A percentile compares a stretch with the other conserved stretches of the same genome.
phyloP scores from a whole-genome alignment of 2,329 filamentous ascomycete species.

The Cryphonectria naterciae region DNA sequence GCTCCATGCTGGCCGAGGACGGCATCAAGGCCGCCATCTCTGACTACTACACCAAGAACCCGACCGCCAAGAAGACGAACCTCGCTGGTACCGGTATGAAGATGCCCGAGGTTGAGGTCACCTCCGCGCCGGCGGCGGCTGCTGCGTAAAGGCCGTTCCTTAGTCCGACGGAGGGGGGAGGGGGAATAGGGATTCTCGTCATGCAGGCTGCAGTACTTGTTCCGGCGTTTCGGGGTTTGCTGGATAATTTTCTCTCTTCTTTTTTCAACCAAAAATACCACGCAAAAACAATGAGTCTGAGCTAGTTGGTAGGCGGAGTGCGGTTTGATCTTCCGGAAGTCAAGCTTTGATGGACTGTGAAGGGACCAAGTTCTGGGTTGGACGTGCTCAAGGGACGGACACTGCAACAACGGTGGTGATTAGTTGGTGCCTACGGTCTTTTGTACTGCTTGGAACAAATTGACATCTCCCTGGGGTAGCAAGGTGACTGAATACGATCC shows the following conservation, averaged over 20 bases:
- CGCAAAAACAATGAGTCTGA: background rate
- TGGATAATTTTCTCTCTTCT: background rate
- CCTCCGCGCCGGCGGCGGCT: conserved; percentile 35
- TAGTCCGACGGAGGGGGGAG: background rate
- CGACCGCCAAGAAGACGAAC: conserved; percentile 72
- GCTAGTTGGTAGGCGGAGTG: background rate
- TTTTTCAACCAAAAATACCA: conserved; percentile 13
- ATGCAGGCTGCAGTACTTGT: conserved; percentile 12
- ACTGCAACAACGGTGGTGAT: background rate
- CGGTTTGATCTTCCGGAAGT: background rate
- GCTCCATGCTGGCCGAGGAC: conserved; percentile 90
- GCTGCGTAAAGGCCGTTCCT: conserved; percentile 12
- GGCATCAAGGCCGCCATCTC: conserved; percentile 91
- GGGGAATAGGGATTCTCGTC: background rate
- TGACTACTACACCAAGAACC: conserved; percentile 92
- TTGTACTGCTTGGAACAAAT: background rate
- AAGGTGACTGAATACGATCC: conserved; percentile 1
- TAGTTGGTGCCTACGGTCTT: background rate
- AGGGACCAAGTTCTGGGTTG: background rate
- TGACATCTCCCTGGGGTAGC: background rate
- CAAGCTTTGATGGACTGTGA: background rate
- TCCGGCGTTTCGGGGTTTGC: conserved; percentile 21
- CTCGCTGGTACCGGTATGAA: conserved; percentile 74
- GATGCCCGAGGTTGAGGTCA: conserved; percentile 61
- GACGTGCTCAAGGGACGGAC: background rate